phyloP scores from a whole-genome alignment of 179 eudicot species.

The Beta macrorhiza region DNA sequence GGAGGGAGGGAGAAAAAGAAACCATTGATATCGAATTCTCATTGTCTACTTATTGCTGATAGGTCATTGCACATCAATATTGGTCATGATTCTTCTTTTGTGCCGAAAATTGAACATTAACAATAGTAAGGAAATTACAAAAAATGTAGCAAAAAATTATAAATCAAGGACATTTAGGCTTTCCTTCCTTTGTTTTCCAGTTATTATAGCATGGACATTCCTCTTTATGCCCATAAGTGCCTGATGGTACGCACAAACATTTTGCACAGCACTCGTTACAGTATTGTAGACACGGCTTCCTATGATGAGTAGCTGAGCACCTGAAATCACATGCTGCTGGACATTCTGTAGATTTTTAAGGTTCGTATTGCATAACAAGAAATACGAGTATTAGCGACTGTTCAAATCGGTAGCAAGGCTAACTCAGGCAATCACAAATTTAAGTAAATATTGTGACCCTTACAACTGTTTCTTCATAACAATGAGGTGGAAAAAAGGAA shows the following conservation, averaged over 20 bases:
- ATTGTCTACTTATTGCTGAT: background rate
- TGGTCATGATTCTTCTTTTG: background rate
- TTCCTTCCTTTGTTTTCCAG: slow-evolving; percentile 38
- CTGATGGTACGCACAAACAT: slow-evolving; percentile 46
- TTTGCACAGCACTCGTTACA: slow-evolving; percentile 37
- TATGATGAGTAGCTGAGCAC: slow-evolving; percentile 36
- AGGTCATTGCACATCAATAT: background rate
- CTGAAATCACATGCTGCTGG: slow-evolving; percentile 32
- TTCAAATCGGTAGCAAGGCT: no score
- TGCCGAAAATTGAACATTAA: background rate
- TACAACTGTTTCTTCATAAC: no score
- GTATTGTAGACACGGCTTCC: slow-evolving; percentile 33
- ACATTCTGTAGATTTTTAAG: slow-evolving; percentile 27
- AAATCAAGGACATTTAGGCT: slow-evolving; percentile 39
- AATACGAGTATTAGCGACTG: no score
- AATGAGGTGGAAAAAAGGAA: no score
- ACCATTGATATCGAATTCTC: no score
- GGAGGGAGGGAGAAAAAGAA: no score
- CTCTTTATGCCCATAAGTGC: slow-evolving; percentile 31
- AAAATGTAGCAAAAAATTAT: background rate
- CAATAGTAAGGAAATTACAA: background rate
- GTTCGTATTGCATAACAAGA: background rate
- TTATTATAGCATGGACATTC: slow-evolving; percentile 40
- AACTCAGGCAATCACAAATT: no score
- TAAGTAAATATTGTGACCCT: no score